Base-by-base conservation (phyloP, 352 stramenopile genomes). In the Pilasporangium apinafurcum region DNA sequence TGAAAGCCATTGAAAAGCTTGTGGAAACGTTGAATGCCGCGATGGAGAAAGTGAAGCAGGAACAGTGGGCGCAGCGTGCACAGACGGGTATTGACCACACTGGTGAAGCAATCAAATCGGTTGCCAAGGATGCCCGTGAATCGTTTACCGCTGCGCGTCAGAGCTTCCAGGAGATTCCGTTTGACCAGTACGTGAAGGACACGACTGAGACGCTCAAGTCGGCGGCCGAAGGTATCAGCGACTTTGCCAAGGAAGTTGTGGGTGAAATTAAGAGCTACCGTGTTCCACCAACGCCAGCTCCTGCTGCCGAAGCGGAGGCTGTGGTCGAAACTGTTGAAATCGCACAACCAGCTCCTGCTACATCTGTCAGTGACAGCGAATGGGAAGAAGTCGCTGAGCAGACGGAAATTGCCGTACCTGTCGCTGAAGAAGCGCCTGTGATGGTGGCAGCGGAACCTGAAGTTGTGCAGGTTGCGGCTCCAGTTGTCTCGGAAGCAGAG, bases 1-100 rank as follows among this genome's bases (percentile, higher is more conserved):
- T 90, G 13, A 86, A 88, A 58, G 80, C 77, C 12, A 78, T 92
- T 12, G 80, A 88, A 58, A 83, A 83, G 53, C 68, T 92, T 34
- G 73, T 92, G 22, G 80, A 81, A 56, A 86, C 74, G 50, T 48
- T 92, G 31, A 85, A 73, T 46, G 45, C 62, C 21, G 76, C 77
- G n/a, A 81, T 90, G 61, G 76, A 89, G 46, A 86, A 88, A 59
- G 77, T 86, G 18, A 88, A 87, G 65, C 74, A 86, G 34, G 76
- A 88, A 44, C 59, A 86, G 60, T 88, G 75, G 76, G 66, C 68
- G 12, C 62, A 82, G 37, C 62, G 62, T 18, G 61, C 77, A 37
- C 59, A 85, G 62, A 65, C 57, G 25, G 69, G 67, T 5, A 51
- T 85, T 5, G 67, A 59, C 33, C 57, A 76, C 40, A 86, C 78